Evolutionary conservation across 2,329 filamentous ascomycete species (phyloP), one percentile per base, ranked within the genome.

Genomic region (Incumbomyces delicatus): DNA sequence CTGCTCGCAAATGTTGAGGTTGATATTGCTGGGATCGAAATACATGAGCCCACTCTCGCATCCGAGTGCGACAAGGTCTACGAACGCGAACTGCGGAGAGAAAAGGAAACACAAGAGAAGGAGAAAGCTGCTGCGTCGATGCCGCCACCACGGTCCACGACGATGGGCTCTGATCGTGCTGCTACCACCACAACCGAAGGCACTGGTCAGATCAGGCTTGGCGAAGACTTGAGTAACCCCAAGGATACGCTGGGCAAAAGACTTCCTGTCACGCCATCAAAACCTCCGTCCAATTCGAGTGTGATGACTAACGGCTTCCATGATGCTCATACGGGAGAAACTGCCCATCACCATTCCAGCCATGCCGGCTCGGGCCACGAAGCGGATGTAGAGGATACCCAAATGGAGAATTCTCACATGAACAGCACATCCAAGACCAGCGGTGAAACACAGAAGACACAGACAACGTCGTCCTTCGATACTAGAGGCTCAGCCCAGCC

Each of bases 1-100:
- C 80, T 98, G 57, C 71, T 89, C 31, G 81, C 87, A 17, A 96
- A 96, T 60, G 90, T 95, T 2, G 88, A 95, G 61, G 90, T 96
- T 30, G 90, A 96, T 65, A 83, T 96, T 52, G 80, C 80, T 36
- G 79, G 77, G 39, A 81, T 95, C 47, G 83, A 87, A 59, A 72
- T 73, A 35, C 75, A 65, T 6, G 71, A 85, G 53, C 78, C 84
- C 12, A 72, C 70, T 10, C 70, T 84, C 30, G 71, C 83, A 34
- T 66, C 70, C 1, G 83, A 92, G 58, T 95, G 88, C 70, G 87
- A 95, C 54, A 82, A 78, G 39, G 76, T 95, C 2, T 89, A 92
- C 63, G 69, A 77, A 42, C 75, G 85, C 40, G 85, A 92, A 61
- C 62, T 82, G 39, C 77, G 81, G 59, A 76, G 86, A 46, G 76